Base-by-base conservation (phyloP, 305 asterid species). In the Fraxinus dipetala region DNA sequence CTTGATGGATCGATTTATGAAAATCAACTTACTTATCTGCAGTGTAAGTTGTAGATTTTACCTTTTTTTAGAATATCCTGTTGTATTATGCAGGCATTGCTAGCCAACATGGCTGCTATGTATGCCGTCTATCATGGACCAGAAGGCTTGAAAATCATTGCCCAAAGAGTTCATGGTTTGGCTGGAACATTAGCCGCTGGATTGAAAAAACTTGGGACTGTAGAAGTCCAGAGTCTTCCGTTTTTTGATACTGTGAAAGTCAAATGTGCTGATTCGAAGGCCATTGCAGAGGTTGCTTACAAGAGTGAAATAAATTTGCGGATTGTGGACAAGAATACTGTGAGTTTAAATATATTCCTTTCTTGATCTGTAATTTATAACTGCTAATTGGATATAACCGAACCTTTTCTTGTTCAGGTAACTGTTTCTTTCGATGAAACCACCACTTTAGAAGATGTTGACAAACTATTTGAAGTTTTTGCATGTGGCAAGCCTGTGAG, bases 21-120 rank as follows among this genome's bases (percentile, higher is more conserved):
- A 63, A 22, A 22, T 10, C 16, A 63, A 63, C 14, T 38, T 36
- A 4, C n/a, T 77, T 11, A 5, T 54, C 63, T n/a, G 24, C 26
- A n/a, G 24, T 54, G 24, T n/a, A 54, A n/a, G 63, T 54, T 54
- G 63, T 54, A 54, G 63, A 54, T 54, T 54, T 54, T 54, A n/a
- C 5, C 10, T 54, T 54, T 54, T 45, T 54, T 54, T 2, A 54
- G 24, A 16, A 54, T 78, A 59, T 59, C 14, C 13, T 54, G 34
- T 34, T 87, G 20, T 82, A 45, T 85, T 38, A 80, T 9, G 87
- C 73, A 96, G 99, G 99, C 98, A 28, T 90, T 96, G 90, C 97
- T 96, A 63, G 99, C 99, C 32, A 94, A 94, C 91, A 96, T 94
- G 98, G 97, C 99, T 87, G 97, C 98, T 7, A 94, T 93, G 98